Percentiles rank a stretch among this genome's conserved stretches.
phyloP scores from a whole-genome alignment of 148 eudicot species.

The Cornus controversa region DNA sequence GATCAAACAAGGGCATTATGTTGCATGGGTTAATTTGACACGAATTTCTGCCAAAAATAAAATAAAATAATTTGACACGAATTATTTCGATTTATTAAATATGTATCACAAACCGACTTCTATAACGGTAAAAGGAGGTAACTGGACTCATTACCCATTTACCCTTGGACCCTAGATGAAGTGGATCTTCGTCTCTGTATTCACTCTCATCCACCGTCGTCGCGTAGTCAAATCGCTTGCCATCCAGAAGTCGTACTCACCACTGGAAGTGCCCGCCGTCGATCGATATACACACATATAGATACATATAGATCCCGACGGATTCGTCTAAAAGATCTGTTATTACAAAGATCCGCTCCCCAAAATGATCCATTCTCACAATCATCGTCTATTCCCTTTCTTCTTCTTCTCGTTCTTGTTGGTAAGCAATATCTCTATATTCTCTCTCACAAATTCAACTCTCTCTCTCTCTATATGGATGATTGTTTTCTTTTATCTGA shows the following conservation, averaged over 20 bases:
- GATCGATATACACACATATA: neutral
- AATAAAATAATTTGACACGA: too few relatives aligned
- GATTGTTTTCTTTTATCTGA: neutral
- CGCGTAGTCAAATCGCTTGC: too few relatives aligned
- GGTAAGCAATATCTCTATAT: slow-evolving; percentile 8
- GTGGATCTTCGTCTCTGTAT: too few relatives aligned
- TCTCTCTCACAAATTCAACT: too few relatives aligned
- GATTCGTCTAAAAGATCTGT: neutral
- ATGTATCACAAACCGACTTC: too few relatives aligned
- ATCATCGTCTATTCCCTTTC: neutral
- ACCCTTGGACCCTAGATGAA: too few relatives aligned
- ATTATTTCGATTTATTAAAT: too few relatives aligned
- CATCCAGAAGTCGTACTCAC: neutral
- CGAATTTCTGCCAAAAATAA: too few relatives aligned
- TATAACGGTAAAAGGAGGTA: too few relatives aligned
- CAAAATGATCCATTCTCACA: neutral
- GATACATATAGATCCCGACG: neutral
- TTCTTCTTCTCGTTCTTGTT: neutral
- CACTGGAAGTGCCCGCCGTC: neutral
- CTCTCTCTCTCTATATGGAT: neutral
- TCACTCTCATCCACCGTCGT: neutral
- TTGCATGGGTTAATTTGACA: too few relatives aligned
- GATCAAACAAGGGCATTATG: too few relatives aligned
- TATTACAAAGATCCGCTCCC: neutral
- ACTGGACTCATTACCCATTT: too few relatives aligned